phyloP scores from a whole-genome alignment of 768 basidiomycete genomes.

The Porpolomopsis calyptriformis region DNA sequence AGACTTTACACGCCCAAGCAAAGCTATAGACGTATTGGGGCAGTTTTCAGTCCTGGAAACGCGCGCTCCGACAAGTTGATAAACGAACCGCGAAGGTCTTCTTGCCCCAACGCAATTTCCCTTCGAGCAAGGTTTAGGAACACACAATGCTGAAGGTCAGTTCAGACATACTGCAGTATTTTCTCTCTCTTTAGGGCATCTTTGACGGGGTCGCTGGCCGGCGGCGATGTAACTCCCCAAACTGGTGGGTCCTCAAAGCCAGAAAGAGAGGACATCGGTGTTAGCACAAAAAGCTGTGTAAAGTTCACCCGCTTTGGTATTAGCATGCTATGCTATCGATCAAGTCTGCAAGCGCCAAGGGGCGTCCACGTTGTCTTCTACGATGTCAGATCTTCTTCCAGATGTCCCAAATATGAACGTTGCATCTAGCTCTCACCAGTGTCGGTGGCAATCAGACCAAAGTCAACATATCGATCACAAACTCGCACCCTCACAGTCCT shows the following conservation, averaged over 20 bases:
- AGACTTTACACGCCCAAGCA: conserved; percentile 53
- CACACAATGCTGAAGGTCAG: background rate
- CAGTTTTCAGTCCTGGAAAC: background rate
- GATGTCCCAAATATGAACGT: too few relatives aligned
- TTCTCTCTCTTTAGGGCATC: conserved; percentile 73
- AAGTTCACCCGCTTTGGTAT: too few relatives aligned
- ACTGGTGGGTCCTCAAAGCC: conserved; percentile 33
- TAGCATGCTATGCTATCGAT: too few relatives aligned
- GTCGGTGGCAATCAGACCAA: too few relatives aligned
- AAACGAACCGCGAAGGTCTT: conserved; percentile 61
- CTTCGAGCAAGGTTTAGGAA: conserved; percentile 24
- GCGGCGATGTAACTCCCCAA: conserved; percentile 40
- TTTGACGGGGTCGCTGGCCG: conserved; percentile 53
- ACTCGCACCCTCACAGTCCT: too few relatives aligned
- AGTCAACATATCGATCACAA: too few relatives aligned
- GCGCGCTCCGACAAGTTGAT: background rate
- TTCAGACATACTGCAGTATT: conserved; percentile 52
- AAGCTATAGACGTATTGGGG: conserved; percentile 31
- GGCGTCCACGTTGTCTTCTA: too few relatives aligned
- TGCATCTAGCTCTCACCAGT: too few relatives aligned
- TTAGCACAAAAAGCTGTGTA: background rate
- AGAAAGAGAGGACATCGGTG: conserved; percentile 35
- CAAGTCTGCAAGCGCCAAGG: too few relatives aligned
- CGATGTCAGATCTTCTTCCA: too few relatives aligned
- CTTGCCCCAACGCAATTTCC: conserved; percentile 65